phyloP scores from a whole-genome alignment of 1,139 yeast genomes.

The Geotrichum macrosporum region DNA sequence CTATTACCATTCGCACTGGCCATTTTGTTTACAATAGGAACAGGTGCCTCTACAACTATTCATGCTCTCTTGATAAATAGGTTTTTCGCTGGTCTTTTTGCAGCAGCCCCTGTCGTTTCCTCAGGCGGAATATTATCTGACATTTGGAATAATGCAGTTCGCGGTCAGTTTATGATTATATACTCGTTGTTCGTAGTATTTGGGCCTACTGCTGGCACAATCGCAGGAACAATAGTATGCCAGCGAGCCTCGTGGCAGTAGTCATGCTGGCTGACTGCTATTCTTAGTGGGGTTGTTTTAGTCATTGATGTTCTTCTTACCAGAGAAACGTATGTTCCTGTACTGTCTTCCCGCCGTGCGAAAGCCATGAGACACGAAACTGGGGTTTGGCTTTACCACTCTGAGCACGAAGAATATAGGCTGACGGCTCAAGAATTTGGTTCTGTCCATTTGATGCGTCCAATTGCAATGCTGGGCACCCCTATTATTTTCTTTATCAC shows the following conservation, averaged over 20 bases:
- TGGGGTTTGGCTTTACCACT: constrained; percentile 48
- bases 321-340: constrained; percentile 73
- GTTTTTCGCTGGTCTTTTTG: constrained; percentile 73
- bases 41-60: constrained; percentile 42
- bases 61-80: constrained; percentile 54
- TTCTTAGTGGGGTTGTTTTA: constrained; percentile 42
- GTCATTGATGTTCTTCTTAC: constrained; percentile 44
- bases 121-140: constrained; percentile 73
- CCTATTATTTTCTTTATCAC: constrained; percentile 45
- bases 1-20: constrained; percentile 52
- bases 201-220: constrained; percentile 66
- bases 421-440: constrained; percentile 41
- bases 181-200: constrained; percentile 64
- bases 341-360: constrained; percentile 56
- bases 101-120: constrained; percentile 77
- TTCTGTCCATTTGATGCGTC: constrained; percentile 41
- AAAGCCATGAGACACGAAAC: constrained; percentile 52
- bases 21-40: constrained; percentile 1
- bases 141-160: constrained; percentile 52
- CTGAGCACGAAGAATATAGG: constrained; percentile 45
- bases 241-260: constrained; percentile 36
- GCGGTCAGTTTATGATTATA: constrained; percentile 68
- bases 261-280: constrained; percentile 45
- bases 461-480: constrained; percentile 44
- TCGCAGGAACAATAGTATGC: constrained; percentile 56